Conservation (phyloP, 306 rosid species). For the Sophora flavescens region DNA sequence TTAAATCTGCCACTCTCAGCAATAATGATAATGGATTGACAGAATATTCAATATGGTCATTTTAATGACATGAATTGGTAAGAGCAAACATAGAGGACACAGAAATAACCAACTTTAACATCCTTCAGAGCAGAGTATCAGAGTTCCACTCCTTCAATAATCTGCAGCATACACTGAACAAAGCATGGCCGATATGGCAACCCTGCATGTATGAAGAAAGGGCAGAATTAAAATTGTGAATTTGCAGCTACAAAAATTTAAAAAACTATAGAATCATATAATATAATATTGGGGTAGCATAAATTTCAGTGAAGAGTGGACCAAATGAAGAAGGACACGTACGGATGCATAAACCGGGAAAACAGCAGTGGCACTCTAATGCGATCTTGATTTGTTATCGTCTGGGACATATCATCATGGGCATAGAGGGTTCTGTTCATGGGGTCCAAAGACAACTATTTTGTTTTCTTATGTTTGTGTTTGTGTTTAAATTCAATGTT, state of each 20-base stretch:
- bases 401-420: constrained; percentile 68
- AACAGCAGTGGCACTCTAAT: constrained; percentile 55
- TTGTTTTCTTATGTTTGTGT: constrained; percentile 21
- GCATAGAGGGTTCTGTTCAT: constrained; percentile 64
- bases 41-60: constrained; percentile 43
- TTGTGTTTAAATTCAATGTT: background rate
- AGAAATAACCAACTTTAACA: constrained; percentile 43
- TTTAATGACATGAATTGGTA: constrained; percentile 34
- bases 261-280: background rate
- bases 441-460: constrained; percentile 53
- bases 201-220: constrained; percentile 45
- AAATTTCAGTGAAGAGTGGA: constrained; percentile 61
- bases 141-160: constrained; percentile 57
- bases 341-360: constrained; percentile 56
- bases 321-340: constrained; percentile 52
- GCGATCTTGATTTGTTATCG: constrained; percentile 52
- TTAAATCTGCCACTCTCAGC: constrained; percentile 14
- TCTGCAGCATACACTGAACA: constrained; percentile 51
- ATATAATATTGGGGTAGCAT: constrained; percentile 49
- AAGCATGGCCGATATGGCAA: constrained; percentile 78
- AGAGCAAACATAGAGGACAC: constrained; percentile 44
- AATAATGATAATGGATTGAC: constrained; percentile 35
- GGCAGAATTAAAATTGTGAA: constrained; percentile 15
- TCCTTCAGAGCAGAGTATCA: constrained; percentile 44
- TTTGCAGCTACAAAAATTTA: background rate